These are phyloP conservation scores for Scutellospora calospora DNA, from an alignment of 371 early-diverging fungal species.

Conservation along the genomic window DNA sequence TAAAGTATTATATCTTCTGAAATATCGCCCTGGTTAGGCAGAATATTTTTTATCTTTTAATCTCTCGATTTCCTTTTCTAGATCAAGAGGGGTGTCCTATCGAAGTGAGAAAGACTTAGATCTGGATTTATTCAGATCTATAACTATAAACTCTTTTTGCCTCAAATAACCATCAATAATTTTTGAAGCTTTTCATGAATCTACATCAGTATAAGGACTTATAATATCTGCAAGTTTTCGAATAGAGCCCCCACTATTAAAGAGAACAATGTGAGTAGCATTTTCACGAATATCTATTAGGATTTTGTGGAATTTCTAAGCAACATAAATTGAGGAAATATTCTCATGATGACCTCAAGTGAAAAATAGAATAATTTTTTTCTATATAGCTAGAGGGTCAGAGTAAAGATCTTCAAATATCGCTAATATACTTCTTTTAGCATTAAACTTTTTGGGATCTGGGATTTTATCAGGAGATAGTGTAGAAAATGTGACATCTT, in stretches of 20 bases:
- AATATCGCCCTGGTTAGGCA: constrained; percentile 25
- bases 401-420: constrained; percentile 42
- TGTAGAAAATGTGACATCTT: constrained; percentile 31
- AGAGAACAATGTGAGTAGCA: constrained; percentile 39
- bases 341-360: constrained; percentile 37
- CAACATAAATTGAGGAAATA: constrained; percentile 39
- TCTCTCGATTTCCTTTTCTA: constrained; percentile 32
- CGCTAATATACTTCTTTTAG: constrained; percentile 41
- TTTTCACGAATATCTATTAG: constrained; percentile 39
- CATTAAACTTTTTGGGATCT: constrained; percentile 16
- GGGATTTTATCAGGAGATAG: constrained; percentile 39
- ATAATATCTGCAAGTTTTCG: constrained; percentile 41
- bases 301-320: constrained; percentile 40
- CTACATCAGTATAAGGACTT: constrained; percentile 32
- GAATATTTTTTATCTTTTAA: constrained; percentile 37
- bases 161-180: constrained; percentile 34
- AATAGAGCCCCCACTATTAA: constrained; percentile 38
- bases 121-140: constrained; percentile 30
- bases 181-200: constrained; percentile 32
- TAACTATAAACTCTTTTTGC: constrained; percentile 33
- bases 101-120: constrained; percentile 35
- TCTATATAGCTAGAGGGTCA: constrained; percentile 37
- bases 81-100: constrained; percentile 39
- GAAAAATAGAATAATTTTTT: constrained; percentile 43
- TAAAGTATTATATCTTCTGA: constrained; percentile 26